phyloP scores from a whole-genome alignment of 306 rosid species.

The Delonix regia region DNA sequence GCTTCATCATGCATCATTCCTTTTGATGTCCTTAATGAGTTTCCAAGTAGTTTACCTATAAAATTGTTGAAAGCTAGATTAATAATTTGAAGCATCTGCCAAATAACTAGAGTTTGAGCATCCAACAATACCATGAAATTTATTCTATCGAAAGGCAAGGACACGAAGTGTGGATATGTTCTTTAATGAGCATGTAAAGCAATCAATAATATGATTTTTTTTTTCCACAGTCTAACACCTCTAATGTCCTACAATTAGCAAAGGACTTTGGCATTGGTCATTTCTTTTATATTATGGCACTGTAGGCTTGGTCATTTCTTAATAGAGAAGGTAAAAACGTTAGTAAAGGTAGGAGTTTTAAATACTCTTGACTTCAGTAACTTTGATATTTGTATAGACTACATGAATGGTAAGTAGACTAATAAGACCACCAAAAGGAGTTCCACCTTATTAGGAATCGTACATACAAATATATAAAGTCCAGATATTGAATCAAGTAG shows the following conservation, averaged over 20 bases:
- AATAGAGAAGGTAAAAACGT: too few relatives aligned
- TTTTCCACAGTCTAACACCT: background rate
- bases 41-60: background rate
- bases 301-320: too few relatives aligned
- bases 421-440: too few relatives aligned
- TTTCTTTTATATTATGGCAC: too few relatives aligned
- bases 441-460: too few relatives aligned
- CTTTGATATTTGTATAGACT: too few relatives aligned
- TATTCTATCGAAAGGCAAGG: background rate
- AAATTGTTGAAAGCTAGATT: slow-evolving; percentile 30
- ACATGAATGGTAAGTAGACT: too few relatives aligned
- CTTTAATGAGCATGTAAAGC: background rate
- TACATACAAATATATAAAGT: too few relatives aligned
- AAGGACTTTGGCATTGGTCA: background rate
- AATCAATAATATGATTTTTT: background rate
- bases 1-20: slow-evolving; percentile 2
- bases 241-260: background rate
- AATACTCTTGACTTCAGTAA: too few relatives aligned
- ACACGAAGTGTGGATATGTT: background rate
- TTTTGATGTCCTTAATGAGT: background rate
- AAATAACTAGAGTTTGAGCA: slow-evolving; percentile 25
- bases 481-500: too few relatives aligned
- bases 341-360: too few relatives aligned
- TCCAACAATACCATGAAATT: background rate
- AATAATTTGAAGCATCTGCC: background rate